Base-by-base conservation (phyloP, 352 stramenopile species). In the Pythium volutum region DNA sequence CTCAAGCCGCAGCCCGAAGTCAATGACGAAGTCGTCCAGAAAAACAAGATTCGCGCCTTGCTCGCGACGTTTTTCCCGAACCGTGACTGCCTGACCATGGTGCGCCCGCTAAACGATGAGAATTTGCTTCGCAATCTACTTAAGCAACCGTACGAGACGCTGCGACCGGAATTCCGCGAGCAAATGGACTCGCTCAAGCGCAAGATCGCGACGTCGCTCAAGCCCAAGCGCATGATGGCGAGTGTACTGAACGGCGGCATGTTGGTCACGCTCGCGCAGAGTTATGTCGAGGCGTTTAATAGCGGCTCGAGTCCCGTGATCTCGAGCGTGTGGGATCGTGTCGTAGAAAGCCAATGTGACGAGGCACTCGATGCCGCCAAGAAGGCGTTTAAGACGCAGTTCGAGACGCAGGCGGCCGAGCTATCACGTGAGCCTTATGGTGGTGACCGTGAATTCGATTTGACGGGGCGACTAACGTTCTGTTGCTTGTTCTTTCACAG, bases 251-350 rank as follows among this genome's bases (percentile, higher is more conserved):
- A 94, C 58, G 90, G 90, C 55, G 63, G 76, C 29, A 96, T 97
- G 87, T 87, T 95, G 51, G 81, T 78, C 26, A 91, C 88, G 20
- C 69, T 97, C 45, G 87, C 86, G 10, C 31, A 75, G 20, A 84
- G 77, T 23, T 97, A 96, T 63, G 77, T 94, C 1, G 82, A 93
- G 34, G 87, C 88, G n/a, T 70, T 97, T 12, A 97, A 97, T 66
- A 94, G 82, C 42, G 84, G 82, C 49, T 67, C 75, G 2, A 84
- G 76, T 29, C 87, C 88, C 0, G 84, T 91, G 16, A 96, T 96
- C 38, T 73, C 82, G 3, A 91, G 71, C 10, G 85, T 87, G 3
- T 96, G 87, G 83, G 82, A 92, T 16, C 84, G 83, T 50, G 86
- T 97, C 9, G 55, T 92, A 4, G 74, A 93, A 59, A 75, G 67